A percentile compares a stretch with the other conserved stretches of the same genome.
Conservation (phyloP, 352 stramenopile genomes). For the Paralagenidium karlingii region DNA sequence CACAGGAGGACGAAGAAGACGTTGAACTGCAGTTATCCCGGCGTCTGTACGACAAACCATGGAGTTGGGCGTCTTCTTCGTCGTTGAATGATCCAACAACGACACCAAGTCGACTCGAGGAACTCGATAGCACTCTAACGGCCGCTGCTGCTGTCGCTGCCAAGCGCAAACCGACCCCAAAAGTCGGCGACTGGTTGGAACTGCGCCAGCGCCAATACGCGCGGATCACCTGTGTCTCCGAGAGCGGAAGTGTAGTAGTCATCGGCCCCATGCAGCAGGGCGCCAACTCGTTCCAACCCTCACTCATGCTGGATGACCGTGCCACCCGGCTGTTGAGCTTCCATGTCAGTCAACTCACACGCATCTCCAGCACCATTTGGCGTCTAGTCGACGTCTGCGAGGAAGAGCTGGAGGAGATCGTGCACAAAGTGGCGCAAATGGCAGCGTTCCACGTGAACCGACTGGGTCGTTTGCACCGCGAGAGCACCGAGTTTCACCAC, state of each 20-base stretch:
- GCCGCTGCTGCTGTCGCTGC: too few relatives aligned
- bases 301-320: neutral
- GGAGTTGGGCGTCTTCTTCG: too few relatives aligned
- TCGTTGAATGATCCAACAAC: too few relatives aligned
- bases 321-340: constrained; percentile 11
- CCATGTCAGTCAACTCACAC: constrained; percentile 10
- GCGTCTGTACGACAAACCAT: too few relatives aligned
- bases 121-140: too few relatives aligned
- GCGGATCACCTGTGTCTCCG: constrained; percentile 22
- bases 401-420: neutral
- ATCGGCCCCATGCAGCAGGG: too few relatives aligned
- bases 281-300: too few relatives aligned
- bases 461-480: constrained; percentile 37
- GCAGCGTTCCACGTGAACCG: constrained; percentile 1
- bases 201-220: constrained; percentile 27
- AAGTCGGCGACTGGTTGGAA: constrained; percentile 39
- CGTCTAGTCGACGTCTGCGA: constrained; percentile 8
- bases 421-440: neutral
- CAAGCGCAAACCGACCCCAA: constrained; percentile 14
- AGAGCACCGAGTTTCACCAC: constrained; percentile 32
- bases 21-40: too few relatives aligned
- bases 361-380: constrained; percentile 30
- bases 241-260: constrained; percentile 15
- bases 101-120: too few relatives aligned
- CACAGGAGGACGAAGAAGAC: too few relatives aligned